Evolutionary conservation across 345 rosid species (phyloP).

Genomic region (Nasturtium officinale): DNA sequence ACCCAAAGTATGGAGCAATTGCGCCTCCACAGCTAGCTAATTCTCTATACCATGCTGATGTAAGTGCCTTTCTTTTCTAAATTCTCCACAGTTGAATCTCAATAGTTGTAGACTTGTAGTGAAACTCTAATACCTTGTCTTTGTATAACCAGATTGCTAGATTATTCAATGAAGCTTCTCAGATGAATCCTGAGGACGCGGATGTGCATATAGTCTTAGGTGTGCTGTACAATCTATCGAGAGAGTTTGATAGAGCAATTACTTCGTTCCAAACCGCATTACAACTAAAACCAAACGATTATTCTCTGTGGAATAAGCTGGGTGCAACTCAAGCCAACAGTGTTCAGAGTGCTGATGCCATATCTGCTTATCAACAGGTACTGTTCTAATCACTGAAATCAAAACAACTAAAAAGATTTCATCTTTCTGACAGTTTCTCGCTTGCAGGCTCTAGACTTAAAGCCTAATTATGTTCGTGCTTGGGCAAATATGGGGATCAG

Average conservation of each 20-base stretch:
- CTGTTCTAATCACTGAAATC: not conserved
- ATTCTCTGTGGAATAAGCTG: constrained; percentile 98
- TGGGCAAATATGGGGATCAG: constrained; percentile 99
- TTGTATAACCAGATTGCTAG: constrained; percentile 58
- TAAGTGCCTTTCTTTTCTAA: constrained; percentile 50
- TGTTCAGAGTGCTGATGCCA: constrained; percentile 98
- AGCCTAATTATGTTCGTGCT: constrained; percentile 99
- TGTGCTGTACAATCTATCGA: constrained; percentile 84
- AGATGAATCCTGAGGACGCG: constrained; percentile 93
- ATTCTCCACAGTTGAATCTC: constrained; percentile 1
- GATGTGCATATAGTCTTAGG: constrained; percentile 97
- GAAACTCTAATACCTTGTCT: constrained; percentile 8
- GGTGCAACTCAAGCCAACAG: constrained; percentile 99
- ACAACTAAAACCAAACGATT: constrained; percentile 90
- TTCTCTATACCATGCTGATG: constrained; percentile 83
- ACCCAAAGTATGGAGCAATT: constrained; percentile 78
- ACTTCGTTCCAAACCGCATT: constrained; percentile 77
- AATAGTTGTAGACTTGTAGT: constrained; percentile 13
- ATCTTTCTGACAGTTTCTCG: not conserved
- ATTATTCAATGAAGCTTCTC: constrained; percentile 84
- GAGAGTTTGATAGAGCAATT: constrained; percentile 93
- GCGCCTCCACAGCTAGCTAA: constrained; percentile 65
- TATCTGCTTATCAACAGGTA: constrained; percentile 94
- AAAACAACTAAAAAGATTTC: not conserved
- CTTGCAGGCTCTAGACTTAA: constrained; percentile 92